A percentile compares a stretch with the other conserved stretches of the same genome.
These are phyloP conservation scores for Suhomyces emberorum DNA, from an alignment of 805 yeast genomes.

Conservation along the genomic window DNA sequence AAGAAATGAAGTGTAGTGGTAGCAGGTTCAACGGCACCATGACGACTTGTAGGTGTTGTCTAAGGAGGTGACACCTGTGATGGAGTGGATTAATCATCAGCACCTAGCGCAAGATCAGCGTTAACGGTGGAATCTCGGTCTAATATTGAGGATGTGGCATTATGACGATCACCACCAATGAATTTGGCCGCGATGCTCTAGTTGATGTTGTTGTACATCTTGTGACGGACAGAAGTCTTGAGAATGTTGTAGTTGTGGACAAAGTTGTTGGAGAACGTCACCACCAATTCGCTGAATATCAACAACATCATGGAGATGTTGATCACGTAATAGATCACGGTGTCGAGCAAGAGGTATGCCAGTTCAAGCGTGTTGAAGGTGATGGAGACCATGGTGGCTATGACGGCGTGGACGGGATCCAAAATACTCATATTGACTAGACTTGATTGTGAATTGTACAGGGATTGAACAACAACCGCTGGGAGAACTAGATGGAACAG, in stretches of 20 bases:
- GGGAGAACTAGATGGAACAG: too few species aligned
- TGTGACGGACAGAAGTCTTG: slow-evolving; percentile 12
- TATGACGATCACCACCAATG: too few species aligned
- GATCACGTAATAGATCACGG: slow-evolving; percentile 11
- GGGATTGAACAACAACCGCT: too few species aligned
- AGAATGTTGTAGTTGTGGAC: slow-evolving; percentile 14
- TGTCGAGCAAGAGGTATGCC: slow-evolving; percentile 9
- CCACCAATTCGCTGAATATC: slow-evolving; percentile 8
- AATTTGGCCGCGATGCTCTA: slow-evolving; percentile 2
- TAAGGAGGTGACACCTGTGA: too few species aligned
- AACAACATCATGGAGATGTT: slow-evolving; percentile 12
- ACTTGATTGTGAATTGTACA: too few species aligned
- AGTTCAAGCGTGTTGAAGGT: slow-evolving; percentile 6
- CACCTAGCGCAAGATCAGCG: not conserved
- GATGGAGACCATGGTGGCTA: slow-evolving; percentile 5
- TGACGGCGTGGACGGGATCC: slow-evolving; percentile 5
- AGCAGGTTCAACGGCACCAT: not conserved
- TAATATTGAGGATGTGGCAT: too few species aligned
- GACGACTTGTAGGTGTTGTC: too few species aligned
- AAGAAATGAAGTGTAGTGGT: not conserved
- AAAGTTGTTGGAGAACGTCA: slow-evolving; percentile 10
- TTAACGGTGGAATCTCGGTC: too few species aligned
- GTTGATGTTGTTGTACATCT: slow-evolving; percentile 17
- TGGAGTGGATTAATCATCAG: too few species aligned
- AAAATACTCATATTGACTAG: slow-evolving; percentile 1